Conservation (phyloP, 768 basidiomycete species). For the Xerocomellus intermedius region DNA sequence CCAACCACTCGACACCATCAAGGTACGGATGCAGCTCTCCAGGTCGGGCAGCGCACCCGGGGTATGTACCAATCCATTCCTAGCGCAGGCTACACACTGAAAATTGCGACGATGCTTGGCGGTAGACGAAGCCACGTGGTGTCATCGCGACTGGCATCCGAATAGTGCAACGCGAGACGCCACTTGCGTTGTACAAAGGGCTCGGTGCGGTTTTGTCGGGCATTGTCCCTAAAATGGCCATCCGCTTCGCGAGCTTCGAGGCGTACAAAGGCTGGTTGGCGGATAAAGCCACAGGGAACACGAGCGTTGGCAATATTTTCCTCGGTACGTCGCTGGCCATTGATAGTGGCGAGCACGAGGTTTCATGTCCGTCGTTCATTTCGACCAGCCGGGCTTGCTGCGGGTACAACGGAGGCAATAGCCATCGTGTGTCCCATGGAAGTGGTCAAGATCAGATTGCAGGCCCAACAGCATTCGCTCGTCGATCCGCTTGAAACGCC, state of each 20-base stretch:
- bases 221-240: conserved; percentile 99
- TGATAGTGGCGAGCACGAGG: background rate
- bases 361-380: conserved; percentile 1
- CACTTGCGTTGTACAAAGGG: conserved; percentile 95
- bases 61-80: conserved; percentile 49
- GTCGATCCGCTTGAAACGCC: conserved; percentile 94
- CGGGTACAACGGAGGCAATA: conserved; percentile 94
- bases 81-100: background rate
- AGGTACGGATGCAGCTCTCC: conserved; percentile 99
- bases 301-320: conserved; percentile 79
- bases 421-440: conserved; percentile 98
- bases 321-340: conserved; percentile 55
- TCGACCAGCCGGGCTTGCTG: conserved; percentile 82
- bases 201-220: conserved; percentile 95
- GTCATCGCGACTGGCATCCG: conserved; percentile 88
- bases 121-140: conserved; percentile 87
- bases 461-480: conserved; percentile 96
- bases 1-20: conserved; percentile 97
- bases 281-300: conserved; percentile 74
- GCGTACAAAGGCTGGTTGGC: conserved; percentile 85
- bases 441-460: conserved; percentile 96
- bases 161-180: conserved; percentile 89
- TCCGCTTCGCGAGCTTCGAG: conserved; percentile 97
- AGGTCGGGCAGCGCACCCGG: conserved; percentile 75
- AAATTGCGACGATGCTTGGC: background rate